Evolutionary conservation across 1,139 yeast genomes (phyloP).

Genomic region (Candida smagusa): DNA sequence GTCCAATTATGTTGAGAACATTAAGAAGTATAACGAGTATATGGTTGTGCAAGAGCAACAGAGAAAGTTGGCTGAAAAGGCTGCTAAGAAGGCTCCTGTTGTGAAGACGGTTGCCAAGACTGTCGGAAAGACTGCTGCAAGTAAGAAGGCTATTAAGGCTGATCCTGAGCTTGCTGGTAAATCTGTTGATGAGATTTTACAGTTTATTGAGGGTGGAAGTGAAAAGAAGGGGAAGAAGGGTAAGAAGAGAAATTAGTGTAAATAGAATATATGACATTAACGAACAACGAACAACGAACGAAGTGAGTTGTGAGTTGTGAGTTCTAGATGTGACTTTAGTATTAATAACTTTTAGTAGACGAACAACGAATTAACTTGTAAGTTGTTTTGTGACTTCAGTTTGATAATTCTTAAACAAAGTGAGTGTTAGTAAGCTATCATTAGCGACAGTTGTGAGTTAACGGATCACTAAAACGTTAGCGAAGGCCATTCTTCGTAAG

Average conservation of each 20-base stretch:
- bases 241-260: constrained; percentile 12
- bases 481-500: too few relatives aligned
- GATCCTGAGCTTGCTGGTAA: constrained; percentile 56
- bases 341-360: too few relatives aligned
- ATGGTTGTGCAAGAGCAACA: constrained; percentile 30
- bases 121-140: constrained; percentile 10
- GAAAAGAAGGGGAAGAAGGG: constrained; percentile 15
- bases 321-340: too few relatives aligned
- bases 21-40: constrained; percentile 39
- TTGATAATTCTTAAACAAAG: too few relatives aligned
- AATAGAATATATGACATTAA: constrained; percentile 6
- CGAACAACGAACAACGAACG: too few relatives aligned
- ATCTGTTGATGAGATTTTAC: constrained; percentile 66
- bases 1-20: constrained; percentile 56
- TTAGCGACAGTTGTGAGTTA: too few relatives aligned
- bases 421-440: too few relatives aligned
- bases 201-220: constrained; percentile 56
- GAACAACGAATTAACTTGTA: too few relatives aligned
- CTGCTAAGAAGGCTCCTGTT: constrained; percentile 13
- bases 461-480: too few relatives aligned
- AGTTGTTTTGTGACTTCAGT: too few relatives aligned
- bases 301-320: too few relatives aligned
- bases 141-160: constrained; percentile 28
- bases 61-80: constrained; percentile 18
- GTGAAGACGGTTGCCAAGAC: constrained; percentile 22